These are phyloP conservation scores for Claviceps pazoutovae DNA, from an alignment of 2,329 filamentous ascomycete species.

Conservation along the genomic window DNA sequence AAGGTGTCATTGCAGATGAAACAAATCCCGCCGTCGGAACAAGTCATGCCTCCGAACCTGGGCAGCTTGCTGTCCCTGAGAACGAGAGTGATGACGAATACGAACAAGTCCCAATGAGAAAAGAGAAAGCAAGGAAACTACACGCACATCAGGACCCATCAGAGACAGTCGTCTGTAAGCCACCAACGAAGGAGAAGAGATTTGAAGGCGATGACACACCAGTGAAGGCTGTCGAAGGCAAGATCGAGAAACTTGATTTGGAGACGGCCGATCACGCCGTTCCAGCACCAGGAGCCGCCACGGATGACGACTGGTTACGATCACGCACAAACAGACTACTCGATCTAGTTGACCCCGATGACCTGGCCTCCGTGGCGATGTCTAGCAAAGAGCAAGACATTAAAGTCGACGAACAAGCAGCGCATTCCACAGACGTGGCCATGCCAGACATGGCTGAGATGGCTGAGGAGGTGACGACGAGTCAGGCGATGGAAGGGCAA, in stretches of 20 bases:
- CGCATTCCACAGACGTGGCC: constrained; percentile 14
- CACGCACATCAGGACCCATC: constrained; percentile 9
- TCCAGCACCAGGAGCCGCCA: constrained; percentile 35
- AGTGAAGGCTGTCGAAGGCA: constrained; percentile 3
- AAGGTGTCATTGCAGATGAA: constrained; percentile 20
- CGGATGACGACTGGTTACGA: constrained; percentile 83
- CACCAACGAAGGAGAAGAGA: constrained; percentile 7
- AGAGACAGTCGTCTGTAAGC: constrained; percentile 2
- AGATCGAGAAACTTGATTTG: constrained; percentile 9
- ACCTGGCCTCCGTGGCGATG: constrained; percentile 21
- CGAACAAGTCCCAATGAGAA: constrained; percentile 46
- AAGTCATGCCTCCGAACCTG: constrained; percentile 9
- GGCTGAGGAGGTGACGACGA: constrained; percentile 13
- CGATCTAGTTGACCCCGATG: constrained; percentile 67
- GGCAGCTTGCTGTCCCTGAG: constrained; percentile 28
- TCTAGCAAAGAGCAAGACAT: constrained; percentile 8
- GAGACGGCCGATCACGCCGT: constrained; percentile 14
- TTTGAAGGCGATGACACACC: neutral
- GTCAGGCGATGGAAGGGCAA: constrained; percentile 14
- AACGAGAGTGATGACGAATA: constrained; percentile 64
- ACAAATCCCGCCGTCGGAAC: constrained; percentile 11
- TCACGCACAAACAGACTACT: constrained; percentile 76
- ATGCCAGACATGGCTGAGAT: constrained; percentile 14
- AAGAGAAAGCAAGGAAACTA: constrained; percentile 29
- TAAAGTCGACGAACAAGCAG: constrained; percentile 10